A percentile compares a stretch with the other conserved stretches of the same genome.
These are phyloP conservation scores for Polyrhizophydium stewartii DNA, from an alignment of 371 early-diverging fungal species.

Conservation along the genomic window DNA sequence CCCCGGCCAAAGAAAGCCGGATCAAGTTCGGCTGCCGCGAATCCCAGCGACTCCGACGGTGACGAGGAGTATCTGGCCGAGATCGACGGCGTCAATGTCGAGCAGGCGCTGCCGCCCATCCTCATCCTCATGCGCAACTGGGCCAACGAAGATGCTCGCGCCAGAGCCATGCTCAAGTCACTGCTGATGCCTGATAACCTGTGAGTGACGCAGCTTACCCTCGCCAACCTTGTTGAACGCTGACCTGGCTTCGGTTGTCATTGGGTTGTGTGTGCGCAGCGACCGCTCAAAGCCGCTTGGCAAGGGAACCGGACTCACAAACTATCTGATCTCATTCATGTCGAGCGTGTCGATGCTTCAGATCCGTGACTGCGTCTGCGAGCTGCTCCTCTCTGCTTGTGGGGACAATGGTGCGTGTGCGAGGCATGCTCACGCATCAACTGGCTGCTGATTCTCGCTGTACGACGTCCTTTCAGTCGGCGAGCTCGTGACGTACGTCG, in stretches of 20 bases:
- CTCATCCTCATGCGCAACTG: constrained; percentile 52
- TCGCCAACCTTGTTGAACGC: too few relatives aligned
- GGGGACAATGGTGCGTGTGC: constrained; percentile 62
- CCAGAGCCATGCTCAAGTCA: constrained; percentile 32
- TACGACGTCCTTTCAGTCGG: constrained; percentile 40
- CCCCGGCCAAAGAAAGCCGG: not conserved
- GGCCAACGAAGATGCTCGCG: constrained; percentile 42
- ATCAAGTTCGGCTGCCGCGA: too few relatives aligned
- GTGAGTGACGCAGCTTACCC: too few relatives aligned
- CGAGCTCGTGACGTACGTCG: constrained; percentile 70
- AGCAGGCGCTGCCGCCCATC: constrained; percentile 62
- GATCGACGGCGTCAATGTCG: constrained; percentile 5
- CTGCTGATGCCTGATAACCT: constrained; percentile 56
- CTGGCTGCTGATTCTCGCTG: too few relatives aligned
- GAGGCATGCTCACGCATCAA: too few relatives aligned
- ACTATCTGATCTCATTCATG: constrained; percentile 71
- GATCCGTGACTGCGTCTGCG: constrained; percentile 61
- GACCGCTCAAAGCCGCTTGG: constrained; percentile 75
- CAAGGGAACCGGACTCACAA: constrained; percentile 58
- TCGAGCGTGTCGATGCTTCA: constrained; percentile 57
- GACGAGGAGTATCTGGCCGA: constrained; percentile 8
- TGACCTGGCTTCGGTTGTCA: too few relatives aligned
- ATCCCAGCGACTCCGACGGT: not conserved
- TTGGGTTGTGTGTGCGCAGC: constrained; percentile 27
- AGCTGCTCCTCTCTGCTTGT: constrained; percentile 69